Evolutionary conservation across 768 basidiomycete genomes (phyloP), one percentile per base, ranked within the genome.

Genomic region (Agrocybe pediades): DNA sequence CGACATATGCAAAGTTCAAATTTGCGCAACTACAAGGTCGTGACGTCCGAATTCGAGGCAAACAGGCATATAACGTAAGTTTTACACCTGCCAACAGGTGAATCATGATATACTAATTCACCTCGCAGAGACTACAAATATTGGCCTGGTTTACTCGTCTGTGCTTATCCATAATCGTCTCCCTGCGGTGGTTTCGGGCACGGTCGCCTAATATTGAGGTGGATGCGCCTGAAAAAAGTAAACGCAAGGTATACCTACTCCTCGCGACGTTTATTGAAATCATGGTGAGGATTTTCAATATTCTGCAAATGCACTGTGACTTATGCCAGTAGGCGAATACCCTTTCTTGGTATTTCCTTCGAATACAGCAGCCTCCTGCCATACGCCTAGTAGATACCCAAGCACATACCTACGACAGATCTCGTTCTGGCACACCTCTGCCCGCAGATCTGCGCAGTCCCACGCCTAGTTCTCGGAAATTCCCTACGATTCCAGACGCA

Each of bases 11-110:
- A 20, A 73, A 80, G 9, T 72, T 82, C 49, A 78, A 78, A 58
- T 78, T 73, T 58, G 84, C 86, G 11, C 79, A 82, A 60, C 72
- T 80, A 39, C 89, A 92, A 73, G 88, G 90, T 2, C 82, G 89
- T 17, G 80, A 85, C 56, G 77, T 92, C 20, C 82, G 87, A 45
- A 72, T 90, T 29, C 77, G 74, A 23, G 88, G 90, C 19, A 88
- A 84, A 66, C 69, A 68, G 8, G 63, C 68, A 53, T 89, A 92
- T 63, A 83, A 81, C 56, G 90, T 87, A 64, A 50, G 86, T 69
- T 17, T 25, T 25, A 46, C 29, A 4, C 24, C 25, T 45, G 2
- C 27, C 43, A 11, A 19, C 42, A 36, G 11, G 13, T 36, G 33
- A 36, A 36, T 15, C 13, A 5, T 13, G n/a, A 6, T 36, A 42